Evolutionary conservation across 768 basidiomycete genomes (phyloP).

Genomic region (Jaapia argillacea): DNA sequence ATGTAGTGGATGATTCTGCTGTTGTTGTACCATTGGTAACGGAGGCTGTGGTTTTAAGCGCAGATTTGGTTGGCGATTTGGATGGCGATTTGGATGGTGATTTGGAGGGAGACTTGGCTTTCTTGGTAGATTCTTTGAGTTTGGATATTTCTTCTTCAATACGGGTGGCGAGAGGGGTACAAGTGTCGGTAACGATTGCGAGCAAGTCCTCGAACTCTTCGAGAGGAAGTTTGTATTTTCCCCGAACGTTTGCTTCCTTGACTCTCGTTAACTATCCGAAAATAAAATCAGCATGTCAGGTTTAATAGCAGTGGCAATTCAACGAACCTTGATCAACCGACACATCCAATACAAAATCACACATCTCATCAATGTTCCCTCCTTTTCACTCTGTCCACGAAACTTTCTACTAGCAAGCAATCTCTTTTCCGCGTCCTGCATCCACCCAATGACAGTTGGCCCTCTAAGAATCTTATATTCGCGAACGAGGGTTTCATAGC

Average conservation of each 20-base stretch:
- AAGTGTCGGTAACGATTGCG: neutral
- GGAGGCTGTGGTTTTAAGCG: conserved; percentile 4
- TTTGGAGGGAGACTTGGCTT: neutral
- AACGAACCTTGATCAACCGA: conserved; percentile 7
- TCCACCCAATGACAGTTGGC: conserved; percentile 10
- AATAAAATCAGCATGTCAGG: neutral
- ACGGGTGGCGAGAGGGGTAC: neutral
- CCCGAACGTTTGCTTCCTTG: neutral
- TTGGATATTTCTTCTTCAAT: neutral
- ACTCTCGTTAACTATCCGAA: neutral
- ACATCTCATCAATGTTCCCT: conserved; percentile 10
- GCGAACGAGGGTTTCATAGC: conserved; percentile 8
- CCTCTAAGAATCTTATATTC: conserved; percentile 7
- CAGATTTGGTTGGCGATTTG: conserved; percentile 14
- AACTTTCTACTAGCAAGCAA: conserved; percentile 12
- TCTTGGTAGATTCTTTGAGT: neutral
- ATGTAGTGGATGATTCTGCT: too few species aligned
- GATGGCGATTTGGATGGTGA: conserved; percentile 3
- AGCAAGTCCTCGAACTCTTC: neutral
- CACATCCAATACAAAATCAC: conserved; percentile 18
- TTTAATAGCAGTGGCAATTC: neutral
- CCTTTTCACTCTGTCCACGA: conserved; percentile 5
- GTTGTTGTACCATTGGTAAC: too few species aligned
- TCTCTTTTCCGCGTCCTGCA: conserved; percentile 13
- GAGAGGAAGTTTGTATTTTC: neutral